phyloP scores from a whole-genome alignment of 2,329 filamentous ascomycete species.

The Penicillium janthinellum region DNA sequence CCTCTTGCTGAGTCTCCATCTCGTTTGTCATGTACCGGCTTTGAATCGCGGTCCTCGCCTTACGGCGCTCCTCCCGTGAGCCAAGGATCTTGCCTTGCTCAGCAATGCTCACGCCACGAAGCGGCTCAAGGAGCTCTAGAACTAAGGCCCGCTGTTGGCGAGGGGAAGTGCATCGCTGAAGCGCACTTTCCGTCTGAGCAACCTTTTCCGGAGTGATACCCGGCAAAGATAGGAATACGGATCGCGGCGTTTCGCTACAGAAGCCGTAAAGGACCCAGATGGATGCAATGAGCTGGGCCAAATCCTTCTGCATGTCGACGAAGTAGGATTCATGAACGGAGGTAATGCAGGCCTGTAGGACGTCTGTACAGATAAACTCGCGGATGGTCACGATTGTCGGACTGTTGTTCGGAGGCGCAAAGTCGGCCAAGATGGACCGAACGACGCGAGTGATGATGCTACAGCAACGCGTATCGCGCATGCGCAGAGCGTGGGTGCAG shows the following conservation, averaged over 20 bases:
- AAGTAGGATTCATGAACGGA: slow-evolving; percentile 96
- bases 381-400: slow-evolving; percentile 69
- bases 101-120: slow-evolving; percentile 88
- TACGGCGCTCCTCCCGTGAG: slow-evolving; percentile 44
- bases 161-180: slow-evolving; percentile 58
- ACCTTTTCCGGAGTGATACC: slow-evolving; percentile 72
- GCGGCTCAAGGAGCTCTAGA: slow-evolving; percentile 78
- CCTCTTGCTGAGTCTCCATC: slow-evolving; percentile 46
- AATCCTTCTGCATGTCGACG: slow-evolving; percentile 90
- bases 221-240: slow-evolving; percentile 77
- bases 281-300: slow-evolving; percentile 82
- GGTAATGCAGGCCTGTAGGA: slow-evolving; percentile 85
- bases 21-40: slow-evolving; percentile 48
- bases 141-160: slow-evolving; percentile 79
- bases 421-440: slow-evolving; percentile 79
- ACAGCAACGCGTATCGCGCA: slow-evolving; percentile 87
- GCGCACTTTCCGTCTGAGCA: slow-evolving; percentile 62
- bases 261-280: slow-evolving; percentile 78
- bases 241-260: slow-evolving; percentile 68
- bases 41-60: slow-evolving; percentile 46
- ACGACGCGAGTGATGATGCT: slow-evolving; percentile 84
- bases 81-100: slow-evolving; percentile 81
- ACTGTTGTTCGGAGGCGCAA: slow-evolving; percentile 53
- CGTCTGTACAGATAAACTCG: slow-evolving; percentile 85
- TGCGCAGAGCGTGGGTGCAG: slow-evolving; percentile 84